Evolutionary conservation across 1,284 basidiomycete species (phyloP), one percentile per base, ranked within the genome.

Genomic region (Ceratobasidium sp.): DNA sequence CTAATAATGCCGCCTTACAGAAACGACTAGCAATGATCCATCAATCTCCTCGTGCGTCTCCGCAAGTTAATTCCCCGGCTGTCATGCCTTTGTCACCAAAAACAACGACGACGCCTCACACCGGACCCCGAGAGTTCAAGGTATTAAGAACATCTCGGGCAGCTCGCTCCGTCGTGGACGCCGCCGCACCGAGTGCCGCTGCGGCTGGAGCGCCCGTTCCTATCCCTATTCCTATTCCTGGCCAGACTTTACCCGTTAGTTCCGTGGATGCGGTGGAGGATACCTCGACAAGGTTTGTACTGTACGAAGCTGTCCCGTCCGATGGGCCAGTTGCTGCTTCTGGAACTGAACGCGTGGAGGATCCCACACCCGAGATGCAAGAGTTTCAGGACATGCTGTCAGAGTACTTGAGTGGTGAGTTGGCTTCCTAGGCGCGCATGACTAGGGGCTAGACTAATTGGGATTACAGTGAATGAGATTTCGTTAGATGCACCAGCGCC

Each of bases 21-120:
- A 64, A 64, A 64, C 60, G 60, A 27, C 49, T 64, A 22, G 49
- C 45, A 4, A 22, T 64, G 60, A 64, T 64, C 32, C 50, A 64
- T 47, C 60, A 64, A 53, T 45, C 50, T n/a, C 49, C 34, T 25
- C 3, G 60, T 25, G 47, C 60, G 35, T 64, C 60, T 12, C 60
- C 60, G 12, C 50, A 64, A 53, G 60, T 64, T 1, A 29, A 45
- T 35, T 64, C 60, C 20, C 60, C 60, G n/a, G 60, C 49, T 25
- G 32, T 47, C 4, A 53, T 53, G 60, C 22, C 49, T 3, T 40
- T 64, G 13, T 64, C 60, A 15, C 60, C 60, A 10, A 45, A 31
- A 3, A 32, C 3, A n/a, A 13, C 29, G 6, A 27, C 45, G 31
- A 20, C 25, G 29, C 57, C 55, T 15, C 38, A 25, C 3, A 10